Evolutionary conservation across 768 basidiomycete species (phyloP).

Genomic region (Phlebiopsis gigantea): DNA sequence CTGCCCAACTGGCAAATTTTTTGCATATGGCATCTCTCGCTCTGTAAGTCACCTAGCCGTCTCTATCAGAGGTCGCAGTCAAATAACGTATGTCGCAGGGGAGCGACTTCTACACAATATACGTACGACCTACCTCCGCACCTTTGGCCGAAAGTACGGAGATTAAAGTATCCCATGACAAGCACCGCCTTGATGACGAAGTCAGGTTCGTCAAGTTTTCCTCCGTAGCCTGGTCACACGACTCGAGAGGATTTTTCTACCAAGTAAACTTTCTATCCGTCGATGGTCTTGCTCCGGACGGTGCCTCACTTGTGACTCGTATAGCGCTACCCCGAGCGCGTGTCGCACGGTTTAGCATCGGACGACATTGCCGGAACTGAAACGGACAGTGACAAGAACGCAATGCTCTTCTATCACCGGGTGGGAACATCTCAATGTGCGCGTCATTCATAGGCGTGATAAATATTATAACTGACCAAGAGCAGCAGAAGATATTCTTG

Average conservation of each 20-base stretch:
- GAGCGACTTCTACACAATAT: slow-evolving; percentile 68
- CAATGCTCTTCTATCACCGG: slow-evolving; percentile 73
- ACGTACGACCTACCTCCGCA: slow-evolving; percentile 55
- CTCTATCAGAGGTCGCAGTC: not conserved
- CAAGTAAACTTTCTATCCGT: slow-evolving; percentile 36
- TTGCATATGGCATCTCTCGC: slow-evolving; percentile 70
- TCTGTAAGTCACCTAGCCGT: slow-evolving; percentile 51
- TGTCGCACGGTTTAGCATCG: slow-evolving; percentile 37
- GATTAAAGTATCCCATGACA: slow-evolving; percentile 35
- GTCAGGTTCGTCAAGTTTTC: slow-evolving; percentile 78
- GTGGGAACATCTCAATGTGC: slow-evolving; percentile 67
- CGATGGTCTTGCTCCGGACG: not conserved
- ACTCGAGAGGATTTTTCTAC: slow-evolving; percentile 83
- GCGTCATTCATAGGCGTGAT: slow-evolving; percentile 15
- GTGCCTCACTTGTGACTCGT: not conserved
- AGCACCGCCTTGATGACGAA: slow-evolving; percentile 55
- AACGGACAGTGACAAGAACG: slow-evolving; percentile 57
- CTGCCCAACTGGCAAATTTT: slow-evolving; percentile 62
- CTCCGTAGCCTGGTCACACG: slow-evolving; percentile 64
- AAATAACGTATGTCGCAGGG: slow-evolving; percentile 37
- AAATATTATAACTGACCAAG: not conserved
- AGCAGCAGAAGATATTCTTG: slow-evolving; percentile 62
- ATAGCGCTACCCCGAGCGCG: slow-evolving; percentile 50
- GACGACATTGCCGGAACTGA: slow-evolving; percentile 54
- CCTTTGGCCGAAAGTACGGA: slow-evolving; percentile 45